Evolutionary conservation across 1,284 basidiomycete species (phyloP), one percentile per base, ranked within the genome.

Genomic region (Mycena sp.): DNA sequence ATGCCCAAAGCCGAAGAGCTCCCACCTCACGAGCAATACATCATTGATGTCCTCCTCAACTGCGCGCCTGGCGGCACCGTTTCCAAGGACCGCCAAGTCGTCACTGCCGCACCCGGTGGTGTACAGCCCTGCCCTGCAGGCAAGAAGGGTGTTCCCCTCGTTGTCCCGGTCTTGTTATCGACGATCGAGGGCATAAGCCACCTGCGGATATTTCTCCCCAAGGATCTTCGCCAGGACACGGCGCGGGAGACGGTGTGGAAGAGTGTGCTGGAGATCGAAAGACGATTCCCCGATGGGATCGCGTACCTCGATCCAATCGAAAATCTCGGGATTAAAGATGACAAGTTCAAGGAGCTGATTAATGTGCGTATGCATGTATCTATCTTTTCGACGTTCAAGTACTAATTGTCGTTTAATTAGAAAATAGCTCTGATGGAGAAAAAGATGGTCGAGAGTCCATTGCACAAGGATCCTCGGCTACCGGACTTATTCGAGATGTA

Each of bases 261-360:
- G 81, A 93, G 93, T 64, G 87, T 99, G 17, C 76, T 89, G 50
- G 97, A 99, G 77, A 94, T 99, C 17, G 89, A 95, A 65, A 85
- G 91, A 63, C 87, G 97, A 41, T 97, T 97, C 80, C 93, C 95
- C 0, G 87, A 94, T 50, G 95, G 95, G 1, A 88, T 99, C 48
- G 83, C 93, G 0, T 80, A 97, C 6, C 83, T 99, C 7, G 98
- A 99, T 75, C 98, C 98, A 0, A 83, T 99, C 56, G 86, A 94
- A 71, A 96, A 99, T 76, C 97, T 99, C 96, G 92, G 91, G 28
- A 98, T 99, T 75, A 93, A 92, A 67, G 98, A 99, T 73, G 93
- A 95, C 40, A 93, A 92, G 66, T 99, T 99, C 81, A 88, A 89
- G 72, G 89, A 90, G 59, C 85, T 99, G 4, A 85, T 97, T 58